Evolutionary conservation across 1,284 basidiomycete species (phyloP), one percentile per base, ranked within the genome.

Genomic region (Sanghuangporus weigelae): DNA sequence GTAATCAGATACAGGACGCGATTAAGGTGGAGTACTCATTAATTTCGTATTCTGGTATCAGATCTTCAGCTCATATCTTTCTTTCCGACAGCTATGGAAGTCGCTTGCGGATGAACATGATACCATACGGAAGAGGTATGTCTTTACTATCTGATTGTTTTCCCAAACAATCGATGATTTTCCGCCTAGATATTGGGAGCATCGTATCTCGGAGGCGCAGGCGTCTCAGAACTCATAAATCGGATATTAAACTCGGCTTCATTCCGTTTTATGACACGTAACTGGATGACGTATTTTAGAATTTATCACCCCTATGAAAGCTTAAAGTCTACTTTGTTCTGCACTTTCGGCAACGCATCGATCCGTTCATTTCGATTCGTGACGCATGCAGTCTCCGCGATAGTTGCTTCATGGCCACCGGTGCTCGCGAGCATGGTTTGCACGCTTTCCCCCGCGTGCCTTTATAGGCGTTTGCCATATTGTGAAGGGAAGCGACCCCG

Each of bases 41-140:
- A 7, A 19, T 46, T 12, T 42, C 36, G 16, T 60, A 39, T 40
- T 44, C 55, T 35, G 35, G 46, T 68, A 63, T 26, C 67, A 2
- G n/a, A 63, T 55, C 7, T 56, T 59, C 42, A 60, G 63, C 53
- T 36, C 61, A 19, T 60, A 38, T 44, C 50, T 63, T 63, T 44
- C 50, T 63, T 59, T 64, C 48, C 67, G 21, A n/a, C 44, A 87
- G 85, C 77, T 93, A 16, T 95, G 89, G 84, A 84, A 79, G 60
- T 81, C 84, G 4, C 80, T 96, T 26, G 90, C 85, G 1, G 76
- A 83, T 53, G 81, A 89, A 65, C 80, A 87, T 69, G 93, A 96
- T 72, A 82, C 82, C 7, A 92, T 94, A 70, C 81, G 93, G 54
- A 90, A 86, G 77, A 87, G 86, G 89, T 92, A 68, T 59, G 86